Percentiles rank a stretch among this genome's conserved stretches.
These are phyloP conservation scores for Saccharomycopsis guyanensis DNA, from an alignment of 805 yeast species.

Conservation along the genomic window DNA sequence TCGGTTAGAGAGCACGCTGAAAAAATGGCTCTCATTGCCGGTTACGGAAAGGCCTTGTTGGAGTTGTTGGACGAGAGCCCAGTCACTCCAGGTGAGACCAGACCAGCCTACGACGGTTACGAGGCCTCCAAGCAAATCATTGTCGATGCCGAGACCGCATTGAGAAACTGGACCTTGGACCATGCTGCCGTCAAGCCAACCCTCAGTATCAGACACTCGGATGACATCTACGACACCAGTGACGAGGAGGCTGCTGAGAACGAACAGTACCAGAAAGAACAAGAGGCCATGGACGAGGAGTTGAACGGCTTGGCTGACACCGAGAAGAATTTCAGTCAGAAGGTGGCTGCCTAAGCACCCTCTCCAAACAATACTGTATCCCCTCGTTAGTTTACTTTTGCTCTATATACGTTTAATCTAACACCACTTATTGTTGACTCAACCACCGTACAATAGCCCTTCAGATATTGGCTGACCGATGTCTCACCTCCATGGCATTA, in stretches of 20 bases:
- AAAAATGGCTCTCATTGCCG: constrained; percentile 79
- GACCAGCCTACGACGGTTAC: constrained; percentile 84
- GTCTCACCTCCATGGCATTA: too few relatives aligned
- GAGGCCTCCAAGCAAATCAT: constrained; percentile 84
- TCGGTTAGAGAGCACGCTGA: constrained; percentile 81
- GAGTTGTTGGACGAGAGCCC: constrained; percentile 80
- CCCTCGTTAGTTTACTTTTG: too few relatives aligned
- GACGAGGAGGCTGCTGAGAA: constrained; percentile 40
- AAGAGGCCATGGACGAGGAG: constrained; percentile 44
- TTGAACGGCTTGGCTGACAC: constrained; percentile 19
- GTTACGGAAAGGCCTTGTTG: constrained; percentile 80
- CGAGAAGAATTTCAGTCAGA: constrained; percentile 15
- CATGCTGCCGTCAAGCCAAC: constrained; percentile 79
- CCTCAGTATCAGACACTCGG: constrained; percentile 48
- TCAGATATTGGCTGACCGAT: too few relatives aligned
- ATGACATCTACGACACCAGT: constrained; percentile 42
- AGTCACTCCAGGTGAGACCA: constrained; percentile 87
- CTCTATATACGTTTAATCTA: too few relatives aligned
- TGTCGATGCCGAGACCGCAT: constrained; percentile 76
- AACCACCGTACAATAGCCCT: too few relatives aligned
- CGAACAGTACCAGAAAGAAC: constrained; percentile 42
- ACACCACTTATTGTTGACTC: too few relatives aligned
- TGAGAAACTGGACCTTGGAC: constrained; percentile 79
- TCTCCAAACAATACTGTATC: too few relatives aligned
- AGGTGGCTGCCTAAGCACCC: constrained; percentile 12